Base-by-base conservation (phyloP, 345 rosid genomes). In the Gossypium stocksii region DNA sequence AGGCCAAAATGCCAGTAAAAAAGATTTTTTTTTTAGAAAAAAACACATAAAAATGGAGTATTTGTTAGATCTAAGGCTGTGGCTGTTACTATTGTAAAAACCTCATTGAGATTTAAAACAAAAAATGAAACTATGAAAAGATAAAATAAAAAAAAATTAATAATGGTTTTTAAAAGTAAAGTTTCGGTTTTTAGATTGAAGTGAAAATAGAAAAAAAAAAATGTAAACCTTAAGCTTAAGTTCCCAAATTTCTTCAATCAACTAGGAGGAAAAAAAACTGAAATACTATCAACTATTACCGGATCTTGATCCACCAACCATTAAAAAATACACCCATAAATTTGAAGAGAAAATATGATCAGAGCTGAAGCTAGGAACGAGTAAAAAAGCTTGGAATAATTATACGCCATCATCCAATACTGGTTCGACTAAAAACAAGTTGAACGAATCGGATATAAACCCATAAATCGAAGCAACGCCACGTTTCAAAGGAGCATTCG, bases 1-100 rank as follows among this genome's bases (percentile, higher is more conserved):
- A 66, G 34, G 46, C 22, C 72, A 69, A 41, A 72, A 72, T 58
- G 66, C 75, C 15, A 72, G 66, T 57, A 13, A 57, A 23, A 25
- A 68, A 68, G 14, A 49, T 48, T 25, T 34, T 34, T 29, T 34
- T 34, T 34, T 0, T 3, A 4, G 38, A 34, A 34, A 34, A 34
- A 34, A 34, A 34, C 41, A 34, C 41, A 34, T 34, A 34, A 34
- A 34, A 34, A 34, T 34, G 41, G 25, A 38, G 61, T 12, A 53
- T n/a, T 53, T 70, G 25, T 53, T 53, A 70, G 74, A 70, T 70
- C 74, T 70, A 53, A 70, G 29, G 20, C 48, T 2, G 38, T 22
- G 27, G 56, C n/a, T 23, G 8, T 22, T 48, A 48, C 43, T 14
- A 25, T 67, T 67, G 16, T 23, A 15, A 67, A 6, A 43, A 22